Percentiles rank a stretch among this genome's conserved stretches.
phyloP scores from a whole-genome alignment of 257 asterid species.

The Rhazya stricta region DNA sequence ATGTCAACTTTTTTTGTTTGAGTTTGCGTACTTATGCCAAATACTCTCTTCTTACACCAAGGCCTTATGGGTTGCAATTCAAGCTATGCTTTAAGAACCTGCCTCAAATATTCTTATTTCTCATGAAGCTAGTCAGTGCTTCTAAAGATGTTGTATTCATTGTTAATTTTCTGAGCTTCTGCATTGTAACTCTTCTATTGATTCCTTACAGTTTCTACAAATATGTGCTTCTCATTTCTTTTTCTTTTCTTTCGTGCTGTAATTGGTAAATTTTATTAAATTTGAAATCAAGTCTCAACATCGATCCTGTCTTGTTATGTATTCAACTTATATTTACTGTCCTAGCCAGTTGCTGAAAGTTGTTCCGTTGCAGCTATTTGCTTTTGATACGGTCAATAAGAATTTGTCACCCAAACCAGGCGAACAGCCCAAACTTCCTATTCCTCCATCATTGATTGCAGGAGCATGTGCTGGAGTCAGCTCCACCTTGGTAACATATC shows the following conservation, averaged over 20 bases:
- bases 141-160: not conserved
- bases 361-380: slow-evolving; percentile 54
- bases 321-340: not conserved
- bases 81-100: not conserved
- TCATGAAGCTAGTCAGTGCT: not conserved
- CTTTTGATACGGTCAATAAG: slow-evolving; percentile 86
- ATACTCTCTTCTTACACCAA: not conserved
- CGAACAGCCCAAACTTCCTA: slow-evolving; percentile 49
- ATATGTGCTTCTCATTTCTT: not conserved
- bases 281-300: not conserved
- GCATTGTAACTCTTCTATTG: not conserved
- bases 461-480: slow-evolving; percentile 98
- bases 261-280: no score
- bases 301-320: not conserved
- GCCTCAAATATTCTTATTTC: not conserved
- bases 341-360: not conserved
- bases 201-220: not conserved
- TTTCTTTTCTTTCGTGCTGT: not conserved
- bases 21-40: not conserved
- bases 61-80: not conserved
- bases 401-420: slow-evolving; percentile 66
- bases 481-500: slow-evolving; percentile 87
- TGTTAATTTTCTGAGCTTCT: not conserved
- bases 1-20: not conserved
- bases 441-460: slow-evolving; percentile 81